Base-by-base conservation (phyloP, 306 rosid species). In the Arachis stenosperma region DNA sequence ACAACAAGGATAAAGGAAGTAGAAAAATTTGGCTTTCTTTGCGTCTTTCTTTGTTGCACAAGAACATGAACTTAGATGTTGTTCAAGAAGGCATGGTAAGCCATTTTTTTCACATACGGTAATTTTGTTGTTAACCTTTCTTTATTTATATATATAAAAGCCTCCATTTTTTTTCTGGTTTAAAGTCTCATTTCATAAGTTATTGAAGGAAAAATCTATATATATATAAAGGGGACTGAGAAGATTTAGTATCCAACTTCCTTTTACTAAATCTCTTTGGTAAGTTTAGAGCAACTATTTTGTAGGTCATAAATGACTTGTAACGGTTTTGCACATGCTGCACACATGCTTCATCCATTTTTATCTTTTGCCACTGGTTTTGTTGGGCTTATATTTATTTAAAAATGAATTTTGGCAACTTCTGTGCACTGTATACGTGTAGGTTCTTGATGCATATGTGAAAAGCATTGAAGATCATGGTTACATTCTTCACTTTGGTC, bases 381-480 rank as follows among this genome's bases (percentile, higher is more conserved):
- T 40, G 6, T 47, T 62, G 47, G 66, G 62, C 46, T 62, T 67
- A 64, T 67, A 64, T 73, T 27, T 55, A 57, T 73, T 27, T 58
- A 42, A 27, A 14, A 64, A 61, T 63, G 60, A 42, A 60, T 30
- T 37, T 73, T 68, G 58, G 54, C 9, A 46, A 46, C 61, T 70
- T 75, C 33, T 17, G 60, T 46, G 41, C 51, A 4, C 29, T n/a
- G 6, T 13, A 12, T 73, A 41, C 66, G 70, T 85, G 60, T 91
- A 94, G 97, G 93, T 94, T 69, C 83, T 91, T 65, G 65, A 86
- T 62, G 90, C 97, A 67, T 94, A 91, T 71, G 89, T 94, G 60
- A 94, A 90, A 82, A 94, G 99, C 81, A 80, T 91, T 58, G 96
- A 94, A 84, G 99, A 94, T 70, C 97, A 94, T 83, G 99, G 99